Percentiles rank a stretch among this genome's conserved stretches.
Evolutionary conservation across 768 basidiomycete species (phyloP).

Genomic region (Mycena chlorophos): DNA sequence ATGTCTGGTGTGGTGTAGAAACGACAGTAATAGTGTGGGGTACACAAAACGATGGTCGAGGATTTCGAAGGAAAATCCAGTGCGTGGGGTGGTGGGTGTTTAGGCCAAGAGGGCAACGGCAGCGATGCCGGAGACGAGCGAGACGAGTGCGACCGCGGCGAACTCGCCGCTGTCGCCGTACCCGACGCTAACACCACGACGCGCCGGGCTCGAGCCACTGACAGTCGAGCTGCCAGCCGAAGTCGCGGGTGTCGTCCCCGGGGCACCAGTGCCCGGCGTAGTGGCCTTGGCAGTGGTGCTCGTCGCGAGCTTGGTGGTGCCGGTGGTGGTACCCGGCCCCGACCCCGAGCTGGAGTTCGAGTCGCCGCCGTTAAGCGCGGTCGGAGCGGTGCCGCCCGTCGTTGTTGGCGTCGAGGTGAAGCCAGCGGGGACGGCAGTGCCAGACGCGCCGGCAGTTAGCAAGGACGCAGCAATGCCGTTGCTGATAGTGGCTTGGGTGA

Average conservation of each 20-base stretch:
- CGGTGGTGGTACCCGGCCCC: neutral
- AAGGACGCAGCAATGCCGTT: conserved; percentile 38
- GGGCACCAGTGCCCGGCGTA: neutral
- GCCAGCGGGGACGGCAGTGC: neutral
- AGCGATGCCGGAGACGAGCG: conserved; percentile 5
- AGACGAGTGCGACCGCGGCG: conserved; percentile 10
- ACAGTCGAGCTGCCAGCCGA: neutral
- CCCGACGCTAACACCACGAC: conserved; percentile 4
- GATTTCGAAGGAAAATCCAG: too few species aligned
- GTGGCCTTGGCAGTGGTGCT: neutral
- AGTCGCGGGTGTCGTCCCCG: neutral
- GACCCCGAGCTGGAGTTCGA: too few species aligned
- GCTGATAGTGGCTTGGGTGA: conserved; percentile 36
- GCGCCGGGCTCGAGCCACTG: conserved; percentile 3
- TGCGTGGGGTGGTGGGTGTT: too few species aligned
- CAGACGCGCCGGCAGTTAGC: neutral
- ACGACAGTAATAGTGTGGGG: too few species aligned
- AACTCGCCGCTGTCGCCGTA: conserved; percentile 6
- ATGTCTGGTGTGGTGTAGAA: too few species aligned
- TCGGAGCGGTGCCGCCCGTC: neutral
- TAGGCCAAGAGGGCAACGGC: conserved; percentile 14
- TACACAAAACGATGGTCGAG: too few species aligned
- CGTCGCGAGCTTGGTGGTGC: neutral
- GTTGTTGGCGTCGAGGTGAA: neutral
- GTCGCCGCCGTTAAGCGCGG: neutral